Evolutionary conservation across 306 rosid species (phyloP), one percentile per base, ranked within the genome.

Genomic region (Delonix regia): DNA sequence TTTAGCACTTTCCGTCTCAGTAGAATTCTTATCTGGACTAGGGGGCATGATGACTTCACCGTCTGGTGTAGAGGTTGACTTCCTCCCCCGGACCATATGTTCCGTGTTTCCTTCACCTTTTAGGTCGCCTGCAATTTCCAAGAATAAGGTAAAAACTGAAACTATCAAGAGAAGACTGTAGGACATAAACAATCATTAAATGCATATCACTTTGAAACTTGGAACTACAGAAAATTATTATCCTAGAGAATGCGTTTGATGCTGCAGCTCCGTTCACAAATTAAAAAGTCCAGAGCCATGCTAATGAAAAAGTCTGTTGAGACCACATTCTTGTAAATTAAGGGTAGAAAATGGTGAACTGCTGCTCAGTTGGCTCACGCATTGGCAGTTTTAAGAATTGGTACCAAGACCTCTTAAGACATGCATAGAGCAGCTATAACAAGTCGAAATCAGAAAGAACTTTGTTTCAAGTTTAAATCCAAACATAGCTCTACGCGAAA

Each of bases 21-120:
- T 60, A 77, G 73, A 64, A 53, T 80, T 89, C 82, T 88, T 81
- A 69, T 77, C 83, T 52, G 87, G 73, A 57, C 82, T 85, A 71
- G 81, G n/a, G n/a, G n/a, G 73, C 9, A 60, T 30, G 19, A 66
- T 36, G 45, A 71, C 69, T 64, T 83, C 87, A 25, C 47, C 83
- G 34, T 80, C 86, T 49, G 90, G 68, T 71, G 65, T 59, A 47
- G 92, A 81, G 42, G 84, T 66, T 69, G 86, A 74, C 64, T 84
- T 92, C 83, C 75, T 77, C 77, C 87, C 91, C 2, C 70, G 62
- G 80, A 68, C 76, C 74, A 30, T 80, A 65, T 78, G 79, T 87
- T 81, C 87, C 33, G 7, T 47, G 21, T 63, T 76, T 83, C 75
- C 82, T 64, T 74, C 68, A 64, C 69, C 71, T 44, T 85, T 80